Percentiles rank a stretch among this genome's conserved stretches.
These are phyloP conservation scores for Gossypium rotundifolium DNA, from an alignment of 345 rosid species.

Conservation along the genomic window DNA sequence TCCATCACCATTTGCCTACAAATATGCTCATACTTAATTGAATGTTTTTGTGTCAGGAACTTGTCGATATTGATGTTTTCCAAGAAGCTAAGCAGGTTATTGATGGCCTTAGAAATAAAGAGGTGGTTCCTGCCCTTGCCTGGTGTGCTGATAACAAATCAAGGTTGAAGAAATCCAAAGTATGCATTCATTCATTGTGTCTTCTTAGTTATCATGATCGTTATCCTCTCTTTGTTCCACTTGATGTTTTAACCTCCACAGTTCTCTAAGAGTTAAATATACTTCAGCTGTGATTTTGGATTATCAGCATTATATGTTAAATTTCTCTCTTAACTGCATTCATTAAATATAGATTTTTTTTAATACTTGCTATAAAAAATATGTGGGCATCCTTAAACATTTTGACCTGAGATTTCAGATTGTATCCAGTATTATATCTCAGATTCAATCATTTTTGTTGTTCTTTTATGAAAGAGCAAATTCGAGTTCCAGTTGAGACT, in stretches of 20 bases:
- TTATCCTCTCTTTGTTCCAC: background rate
- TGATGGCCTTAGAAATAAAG: slow-evolving; percentile 77
- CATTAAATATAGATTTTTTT: background rate
- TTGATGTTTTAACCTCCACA: background rate
- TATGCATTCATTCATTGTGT: slow-evolving; percentile 11
- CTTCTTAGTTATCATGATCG: background rate
- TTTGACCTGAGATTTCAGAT: background rate
- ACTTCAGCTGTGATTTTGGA: background rate
- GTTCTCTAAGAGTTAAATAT: background rate
- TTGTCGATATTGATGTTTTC: slow-evolving; percentile 90
- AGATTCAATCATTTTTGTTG: background rate
- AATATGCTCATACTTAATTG: background rate
- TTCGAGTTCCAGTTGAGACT: slow-evolving; percentile 92
- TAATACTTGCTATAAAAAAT: background rate
- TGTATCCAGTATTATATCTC: background rate
- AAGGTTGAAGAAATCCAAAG: slow-evolving; percentile 92
- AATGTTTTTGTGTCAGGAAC: slow-evolving; percentile 50
- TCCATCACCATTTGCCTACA: background rate
- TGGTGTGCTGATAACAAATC: slow-evolving; percentile 96
- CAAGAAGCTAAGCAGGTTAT: slow-evolving; percentile 81
- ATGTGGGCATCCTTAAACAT: background rate
- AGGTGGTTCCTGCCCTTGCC: slow-evolving; percentile 75
- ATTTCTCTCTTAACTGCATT: background rate
- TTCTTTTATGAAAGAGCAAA: slow-evolving; percentile 55
- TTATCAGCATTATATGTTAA: background rate